Evolutionary conservation across 768 basidiomycete species (phyloP).

Genomic region (Lactarius hatsudake): DNA sequence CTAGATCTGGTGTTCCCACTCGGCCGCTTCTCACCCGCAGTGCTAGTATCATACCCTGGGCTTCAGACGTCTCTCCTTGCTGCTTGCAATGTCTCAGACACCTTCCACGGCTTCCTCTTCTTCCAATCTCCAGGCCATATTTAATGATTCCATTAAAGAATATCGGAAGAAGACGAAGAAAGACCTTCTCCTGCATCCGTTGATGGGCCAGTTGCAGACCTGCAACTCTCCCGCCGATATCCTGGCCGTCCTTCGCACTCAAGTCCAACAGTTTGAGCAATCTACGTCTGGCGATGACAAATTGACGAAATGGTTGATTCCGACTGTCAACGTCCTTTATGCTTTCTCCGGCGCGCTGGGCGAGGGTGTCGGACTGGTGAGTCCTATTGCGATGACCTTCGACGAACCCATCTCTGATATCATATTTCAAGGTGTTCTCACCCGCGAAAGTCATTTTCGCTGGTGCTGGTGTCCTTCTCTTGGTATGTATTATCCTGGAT

Average conservation of each 20-base stretch:
- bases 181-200: neutral
- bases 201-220: neutral
- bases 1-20: neutral
- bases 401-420: neutral
- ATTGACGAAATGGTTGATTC: neutral
- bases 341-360: neutral
- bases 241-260: neutral
- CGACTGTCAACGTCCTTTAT: neutral
- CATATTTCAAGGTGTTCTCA: neutral
- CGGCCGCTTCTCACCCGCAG: neutral
- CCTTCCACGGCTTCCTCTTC: no score
- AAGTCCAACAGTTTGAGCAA: neutral
- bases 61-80: no score
- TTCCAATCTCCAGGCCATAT: neutral
- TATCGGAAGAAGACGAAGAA: conserved; percentile 1
- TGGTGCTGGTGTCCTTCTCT: neutral
- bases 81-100: no score
- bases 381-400: neutral
- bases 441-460: neutral
- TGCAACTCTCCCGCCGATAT: conserved; percentile 8
- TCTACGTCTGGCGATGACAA: neutral
- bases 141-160: neutral
- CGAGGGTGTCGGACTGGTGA: neutral
- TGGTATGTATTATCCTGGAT: neutral
- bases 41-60: no score